Base-by-base conservation (phyloP, 2,329 filamentous ascomycete species). In the Hortaea werneckii region DNA sequence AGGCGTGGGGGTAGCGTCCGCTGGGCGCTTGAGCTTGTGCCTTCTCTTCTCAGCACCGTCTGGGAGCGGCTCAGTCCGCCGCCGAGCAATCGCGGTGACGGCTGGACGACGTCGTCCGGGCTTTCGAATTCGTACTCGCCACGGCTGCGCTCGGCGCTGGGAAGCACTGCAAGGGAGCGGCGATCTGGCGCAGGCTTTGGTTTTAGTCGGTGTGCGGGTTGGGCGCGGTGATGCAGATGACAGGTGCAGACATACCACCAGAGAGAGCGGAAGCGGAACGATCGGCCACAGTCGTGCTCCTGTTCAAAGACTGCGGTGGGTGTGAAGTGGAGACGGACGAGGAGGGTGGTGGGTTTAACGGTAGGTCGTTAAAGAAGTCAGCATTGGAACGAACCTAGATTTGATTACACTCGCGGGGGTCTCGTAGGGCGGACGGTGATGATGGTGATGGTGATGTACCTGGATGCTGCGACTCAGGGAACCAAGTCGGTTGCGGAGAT, bases 21-120 rank as follows among this genome's bases (percentile, higher is more conserved):
- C 29, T 20, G 47, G 40, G 20, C 37, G 37, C 44, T 46, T 27
- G 37, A n/a, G 8, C 45, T 27, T 37, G 46, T 37, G 41, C 48
- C 50, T 41, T 54, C 51, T 50, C 52, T 52, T 40, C 53, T 48
- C 37, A 55, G 44, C 27, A 58, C 52, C 7, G 58, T 59, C 44
- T 54, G 55, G 41, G 58, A 58, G 38, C 58, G 57, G 28, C 42
- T 45, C 30, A 56, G 37, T 13, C 30, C 32, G 30, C 56, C 52
- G 28, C 49, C 50, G 26, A 47, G 34, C 43, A 46, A 43, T 28
- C 28, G 37, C 20, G 50, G 48, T n/a, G 52, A 47, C 11, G 49
- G 47, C 29, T 46, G 45, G 6, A 39, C 48, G 39, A 49, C 43
- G 44, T 54, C 49, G 45, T 52, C 47, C 37, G 50, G 46, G n/a